Evolutionary conservation across 2,329 filamentous ascomycete species (phyloP).

Genomic region (Ceratocystis lukuohia): DNA sequence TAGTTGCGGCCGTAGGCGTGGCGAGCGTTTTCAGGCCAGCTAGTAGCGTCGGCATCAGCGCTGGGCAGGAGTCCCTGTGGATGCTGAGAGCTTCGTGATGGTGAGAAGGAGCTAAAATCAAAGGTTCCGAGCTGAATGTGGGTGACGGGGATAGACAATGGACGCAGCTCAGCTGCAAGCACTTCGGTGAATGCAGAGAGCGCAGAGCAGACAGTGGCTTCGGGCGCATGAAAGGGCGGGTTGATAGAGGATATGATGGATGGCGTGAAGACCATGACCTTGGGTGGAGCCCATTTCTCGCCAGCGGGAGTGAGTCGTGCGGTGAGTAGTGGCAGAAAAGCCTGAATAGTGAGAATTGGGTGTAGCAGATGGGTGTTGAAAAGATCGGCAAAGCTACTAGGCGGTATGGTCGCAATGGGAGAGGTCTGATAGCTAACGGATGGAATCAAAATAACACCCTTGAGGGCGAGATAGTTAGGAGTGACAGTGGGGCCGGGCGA

Average conservation of each 20-base stretch:
- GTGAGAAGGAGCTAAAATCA: conserved; percentile 59
- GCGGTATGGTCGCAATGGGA: conserved; percentile 71
- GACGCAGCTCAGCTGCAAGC: conserved; percentile 62
- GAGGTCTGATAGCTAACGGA: conserved; percentile 67
- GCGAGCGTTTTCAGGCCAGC: conserved; percentile 50
- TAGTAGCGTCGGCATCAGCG: conserved; percentile 34
- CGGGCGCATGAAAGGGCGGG: conserved; percentile 69
- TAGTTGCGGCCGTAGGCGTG: conserved; percentile 51
- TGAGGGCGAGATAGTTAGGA: conserved; percentile 61
- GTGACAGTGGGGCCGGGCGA: conserved; percentile 62
- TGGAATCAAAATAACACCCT: conserved; percentile 71
- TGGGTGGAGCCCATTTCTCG: conserved; percentile 42
- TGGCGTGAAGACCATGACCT: conserved; percentile 65
- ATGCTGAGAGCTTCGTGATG: conserved; percentile 26
- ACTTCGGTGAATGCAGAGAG: conserved; percentile 77
- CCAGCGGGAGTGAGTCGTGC: conserved; percentile 42
- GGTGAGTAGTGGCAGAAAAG: conserved; percentile 70
- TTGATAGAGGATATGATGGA: conserved; percentile 68
- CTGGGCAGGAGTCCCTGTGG: conserved; percentile 30
- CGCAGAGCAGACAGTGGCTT: conserved; percentile 73
- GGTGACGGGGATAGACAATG: conserved; percentile 63
- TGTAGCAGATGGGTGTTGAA: conserved; percentile 86
- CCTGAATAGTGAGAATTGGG: conserved; percentile 76
- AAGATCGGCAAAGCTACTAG: conserved; percentile 73
- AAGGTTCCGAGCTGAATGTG: conserved; percentile 88